Evolutionary conservation across 352 stramenopile genomes (phyloP).

Genomic region (Pythium dissotocum): DNA sequence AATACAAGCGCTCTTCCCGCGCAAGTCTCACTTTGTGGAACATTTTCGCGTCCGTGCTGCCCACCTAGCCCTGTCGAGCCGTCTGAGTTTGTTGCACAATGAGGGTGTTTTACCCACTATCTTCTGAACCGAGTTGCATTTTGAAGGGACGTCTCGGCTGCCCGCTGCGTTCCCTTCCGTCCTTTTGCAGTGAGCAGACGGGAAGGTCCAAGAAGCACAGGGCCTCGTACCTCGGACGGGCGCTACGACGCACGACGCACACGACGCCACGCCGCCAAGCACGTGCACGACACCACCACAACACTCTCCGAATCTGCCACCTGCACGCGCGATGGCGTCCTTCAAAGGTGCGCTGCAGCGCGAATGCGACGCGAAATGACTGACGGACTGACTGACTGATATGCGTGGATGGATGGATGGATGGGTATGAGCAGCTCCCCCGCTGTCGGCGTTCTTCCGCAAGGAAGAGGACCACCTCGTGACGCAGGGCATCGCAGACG

Average conservation of each 20-base stretch:
- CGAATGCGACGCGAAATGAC: background rate
- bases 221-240: background rate
- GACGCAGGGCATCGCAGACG: conserved; percentile 80
- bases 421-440: conserved; percentile 44
- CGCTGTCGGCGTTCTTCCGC: conserved; percentile 87
- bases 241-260: conserved; percentile 1
- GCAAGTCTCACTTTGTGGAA: conserved; percentile 20
- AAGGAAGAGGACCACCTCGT: conserved; percentile 85
- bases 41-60: conserved; percentile 12
- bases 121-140: background rate
- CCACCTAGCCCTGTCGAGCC: conserved; percentile 10
- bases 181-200: conserved; percentile 8
- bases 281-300: background rate
- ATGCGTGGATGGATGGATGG: background rate
- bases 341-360: conserved; percentile 57
- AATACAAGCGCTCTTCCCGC: conserved; percentile 3
- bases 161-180: conserved; percentile 19
- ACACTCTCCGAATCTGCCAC: background rate
- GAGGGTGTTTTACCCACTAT: background rate
- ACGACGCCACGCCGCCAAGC: background rate
- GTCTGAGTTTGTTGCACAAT: conserved; percentile 20
- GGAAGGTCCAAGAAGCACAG: conserved; percentile 4
- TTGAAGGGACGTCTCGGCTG: conserved; percentile 16
- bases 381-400: background rate
- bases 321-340: conserved; percentile 44